These are phyloP conservation scores for Daedaleopsis nitida DNA, from an alignment of 768 basidiomycete genomes.

Conservation along the genomic window DNA sequence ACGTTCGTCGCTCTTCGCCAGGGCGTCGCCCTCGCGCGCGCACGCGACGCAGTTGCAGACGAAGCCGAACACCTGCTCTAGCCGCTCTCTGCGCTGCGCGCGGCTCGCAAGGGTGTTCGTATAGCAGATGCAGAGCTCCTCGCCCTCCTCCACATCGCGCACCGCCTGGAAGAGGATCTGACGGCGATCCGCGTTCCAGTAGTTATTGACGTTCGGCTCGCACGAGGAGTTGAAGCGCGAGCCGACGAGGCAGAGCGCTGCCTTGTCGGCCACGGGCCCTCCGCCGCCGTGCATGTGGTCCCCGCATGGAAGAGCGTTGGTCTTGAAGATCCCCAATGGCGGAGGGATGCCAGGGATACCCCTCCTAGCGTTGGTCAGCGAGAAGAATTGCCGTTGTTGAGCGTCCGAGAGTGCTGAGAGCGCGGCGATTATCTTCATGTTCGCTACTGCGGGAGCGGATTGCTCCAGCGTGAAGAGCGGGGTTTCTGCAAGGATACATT, in stretches of 20 bases:
- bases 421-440: slow-evolving; percentile 14
- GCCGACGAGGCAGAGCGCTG: slow-evolving; percentile 25
- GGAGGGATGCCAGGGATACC: slow-evolving; percentile 11
- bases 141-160: slow-evolving; percentile 27
- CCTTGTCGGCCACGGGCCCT: neutral
- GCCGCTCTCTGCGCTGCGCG: slow-evolving; percentile 19
- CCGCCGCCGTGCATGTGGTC: neutral
- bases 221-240: slow-evolving; percentile 32
- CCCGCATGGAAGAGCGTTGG: slow-evolving; percentile 29
- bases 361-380: slow-evolving; percentile 19
- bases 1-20: slow-evolving; percentile 26
- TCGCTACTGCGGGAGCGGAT: neutral
- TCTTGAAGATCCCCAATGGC: slow-evolving; percentile 26
- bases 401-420: slow-evolving; percentile 15
- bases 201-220: slow-evolving; percentile 29
- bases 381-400: slow-evolving; percentile 24
- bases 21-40: slow-evolving; percentile 21
- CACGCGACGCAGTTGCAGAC: slow-evolving; percentile 29
- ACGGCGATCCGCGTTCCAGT: slow-evolving; percentile 22
- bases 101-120: slow-evolving; percentile 19
- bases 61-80: slow-evolving; percentile 25
- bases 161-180: slow-evolving; percentile 30
- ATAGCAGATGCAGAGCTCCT: slow-evolving; percentile 35
- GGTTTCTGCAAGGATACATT: slow-evolving; percentile 27
- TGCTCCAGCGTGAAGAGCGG: slow-evolving; percentile 24